Evolutionary conservation across 2,329 filamentous ascomycete genomes (phyloP), one percentile per base, ranked within the genome.

Genomic region (Pseudogymnoascus sp.): DNA sequence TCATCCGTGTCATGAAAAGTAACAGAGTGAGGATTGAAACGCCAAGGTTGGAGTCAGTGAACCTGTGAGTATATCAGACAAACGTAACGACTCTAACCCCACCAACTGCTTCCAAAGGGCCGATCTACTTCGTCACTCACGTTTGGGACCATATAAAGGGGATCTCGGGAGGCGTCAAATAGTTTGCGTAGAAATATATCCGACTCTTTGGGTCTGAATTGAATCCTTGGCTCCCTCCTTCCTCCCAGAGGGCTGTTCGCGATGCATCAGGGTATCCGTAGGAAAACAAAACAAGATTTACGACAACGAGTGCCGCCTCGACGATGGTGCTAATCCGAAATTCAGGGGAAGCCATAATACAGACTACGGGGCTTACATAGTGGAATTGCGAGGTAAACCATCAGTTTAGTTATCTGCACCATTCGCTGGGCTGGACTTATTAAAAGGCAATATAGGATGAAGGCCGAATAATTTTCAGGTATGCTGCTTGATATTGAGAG

Each of bases 181-280:
- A 60, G 18, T 65, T 65, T 30, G 58, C 43, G 28, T 64, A 62
- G 58, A 61, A 62, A 37, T 64, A 64, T 20, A 60, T 64, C 34
- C 58, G 25, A 54, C 18, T 16, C 14, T 18, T 60, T 1, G 62
- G 63, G 41, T 65, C 58, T 11, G 62, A 64, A 38, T 64, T 65
- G 57, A 65, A 62, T 3, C 28, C n/a, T 25, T 61, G 25, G 4
- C 43, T 57, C 5, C 60, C 63, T 0, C 62, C 60, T 58, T 63
- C 63, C 30, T 61, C 57, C 62, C 60, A 63, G 1, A 65, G 37
- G 11, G 54, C 57, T 8, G 30, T 47, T 30, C 63, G 35, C 22
- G 43, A 22, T n/a, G 54, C 16, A 22, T 59, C 58, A 14, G 58
- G 58, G 14, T 59, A 61, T 25, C 57, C 63, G n/a, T 39, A 64